phyloP scores from a whole-genome alignment of 1,139 yeast genomes.

The Maudiozyma humilis region DNA sequence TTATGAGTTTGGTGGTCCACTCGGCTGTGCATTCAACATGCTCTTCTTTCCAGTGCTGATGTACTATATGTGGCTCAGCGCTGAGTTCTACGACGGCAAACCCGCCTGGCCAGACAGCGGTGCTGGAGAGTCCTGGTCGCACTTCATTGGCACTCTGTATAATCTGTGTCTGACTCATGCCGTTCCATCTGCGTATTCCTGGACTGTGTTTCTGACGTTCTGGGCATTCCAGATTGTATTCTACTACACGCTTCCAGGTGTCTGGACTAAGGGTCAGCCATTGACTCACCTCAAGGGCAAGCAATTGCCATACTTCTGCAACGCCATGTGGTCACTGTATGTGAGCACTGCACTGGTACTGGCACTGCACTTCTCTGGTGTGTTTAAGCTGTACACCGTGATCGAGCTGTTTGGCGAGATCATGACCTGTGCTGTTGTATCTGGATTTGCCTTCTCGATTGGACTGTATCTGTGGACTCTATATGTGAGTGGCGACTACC shows the following conservation, averaged over 20 bases:
- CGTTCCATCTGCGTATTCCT: slow-evolving; percentile 58
- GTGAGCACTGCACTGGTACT: slow-evolving; percentile 51
- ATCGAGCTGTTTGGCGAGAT: slow-evolving; percentile 81
- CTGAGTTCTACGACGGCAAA: slow-evolving; percentile 64
- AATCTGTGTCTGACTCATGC: slow-evolving; percentile 44
- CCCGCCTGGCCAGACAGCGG: slow-evolving; percentile 60
- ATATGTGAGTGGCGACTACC: slow-evolving; percentile 60
- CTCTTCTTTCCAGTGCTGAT: slow-evolving; percentile 81
- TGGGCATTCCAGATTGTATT: slow-evolving; percentile 62
- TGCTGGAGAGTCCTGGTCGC: slow-evolving; percentile 34
- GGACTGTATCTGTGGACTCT: slow-evolving; percentile 56
- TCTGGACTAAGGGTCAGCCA: slow-evolving; percentile 92
- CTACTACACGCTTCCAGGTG: slow-evolving; percentile 84
- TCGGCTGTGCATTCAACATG: slow-evolving; percentile 86
- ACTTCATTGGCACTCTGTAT: slow-evolving; percentile 32
- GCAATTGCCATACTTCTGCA: slow-evolving; percentile 86
- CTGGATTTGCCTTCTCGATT: slow-evolving; percentile 61
- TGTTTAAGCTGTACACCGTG: slow-evolving; percentile 63
- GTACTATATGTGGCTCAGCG: slow-evolving; percentile 95
- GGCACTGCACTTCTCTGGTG: slow-evolving; percentile 59
- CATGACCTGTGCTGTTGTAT: slow-evolving; percentile 81
- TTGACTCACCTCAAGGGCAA: slow-evolving; percentile 67
- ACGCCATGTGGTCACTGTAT: slow-evolving; percentile 80
- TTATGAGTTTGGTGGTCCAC: slow-evolving; percentile 89
- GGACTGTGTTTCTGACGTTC: slow-evolving; percentile 64